Base-by-base conservation (phyloP, 345 rosid genomes). In the Corchorus olitorius region DNA sequence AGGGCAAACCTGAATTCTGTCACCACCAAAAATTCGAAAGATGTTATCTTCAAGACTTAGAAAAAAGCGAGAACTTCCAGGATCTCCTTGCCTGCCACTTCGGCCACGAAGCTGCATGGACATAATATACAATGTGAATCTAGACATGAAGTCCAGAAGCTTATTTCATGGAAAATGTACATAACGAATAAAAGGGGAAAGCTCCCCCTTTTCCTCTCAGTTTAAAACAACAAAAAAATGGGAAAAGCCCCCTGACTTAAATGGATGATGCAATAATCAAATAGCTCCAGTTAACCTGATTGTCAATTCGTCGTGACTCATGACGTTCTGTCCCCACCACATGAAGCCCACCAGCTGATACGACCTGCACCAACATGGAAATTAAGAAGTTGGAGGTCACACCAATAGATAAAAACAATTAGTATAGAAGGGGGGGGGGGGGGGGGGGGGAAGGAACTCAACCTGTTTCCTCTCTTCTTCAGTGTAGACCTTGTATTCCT, bases 41-140 rank as follows among this genome's bases (percentile, higher is more conserved):
- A 93, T 88, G 86, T 93, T 95, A 83, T 95, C 99, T 87, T 95
- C 99, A 74, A 93, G 98, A 87, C 98, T 93, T n/a, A 89, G 88
- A 85, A 95, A 95, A 83, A 93, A 93, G 76, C 97, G 97, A 52
- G 99, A 95, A 84, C 99, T 88, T 80, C 99, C 99, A 74, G 99
- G 99, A 82, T 92, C 99, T 58, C 98, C 99, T 81, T 95, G 99
- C 74, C 99, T 89, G 70, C 99, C 98, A 87, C 91, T 90, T 80
- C 97, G 84, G 52, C 98, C 98, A 68, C 99, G 96, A 69, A 95
- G 87, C 99, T 95, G 84, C 50, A 70, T 54, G 80, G 58, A 49
- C 45, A 80, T 5, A 73, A 62, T 77, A 76, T 50, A 39, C 53
- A 73, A 75, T 41, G 37, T 58, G 35, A 60, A 55, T 34, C 76